Evolutionary conservation across 2,329 filamentous ascomycete species (phyloP).

Genomic region (Helicocarpus griseus): DNA sequence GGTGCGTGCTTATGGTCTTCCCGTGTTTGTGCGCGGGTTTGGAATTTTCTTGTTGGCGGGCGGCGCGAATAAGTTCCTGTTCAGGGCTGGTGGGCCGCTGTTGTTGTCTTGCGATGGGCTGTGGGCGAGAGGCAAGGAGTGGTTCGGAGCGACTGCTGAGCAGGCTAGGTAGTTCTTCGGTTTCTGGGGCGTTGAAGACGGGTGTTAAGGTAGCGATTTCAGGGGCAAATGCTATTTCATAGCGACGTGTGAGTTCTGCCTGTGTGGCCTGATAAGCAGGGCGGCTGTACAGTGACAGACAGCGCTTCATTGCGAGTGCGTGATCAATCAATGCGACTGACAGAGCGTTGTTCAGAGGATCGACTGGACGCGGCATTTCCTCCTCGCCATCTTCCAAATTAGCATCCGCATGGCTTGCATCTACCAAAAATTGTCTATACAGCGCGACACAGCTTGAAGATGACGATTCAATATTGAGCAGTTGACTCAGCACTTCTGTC

Average conservation of each 20-base stretch:
- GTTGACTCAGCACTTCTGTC: conserved; percentile 65
- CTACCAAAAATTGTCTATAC: conserved; percentile 66
- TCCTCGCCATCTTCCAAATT: conserved; percentile 31
- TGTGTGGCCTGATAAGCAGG: conserved; percentile 44
- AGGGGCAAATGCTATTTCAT: conserved; percentile 42
- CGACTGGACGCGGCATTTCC: conserved; percentile 38
- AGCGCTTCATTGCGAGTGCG: conserved; percentile 76
- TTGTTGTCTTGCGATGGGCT: conserved; percentile 12
- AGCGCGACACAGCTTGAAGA: conserved; percentile 68
- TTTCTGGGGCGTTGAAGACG: conserved; percentile 20
- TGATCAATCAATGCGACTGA: conserved; percentile 82
- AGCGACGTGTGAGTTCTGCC: conserved; percentile 28
- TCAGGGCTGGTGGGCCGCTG: conserved; percentile 27
- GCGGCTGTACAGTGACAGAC: conserved; percentile 58
- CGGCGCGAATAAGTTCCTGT: conserved; percentile 25
- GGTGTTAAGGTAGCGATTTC: conserved; percentile 54
- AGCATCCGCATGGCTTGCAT: conserved; percentile 19
- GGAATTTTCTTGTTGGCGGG: conserved; percentile 21
- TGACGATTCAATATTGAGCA: conserved; percentile 63
- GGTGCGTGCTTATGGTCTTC: conserved; percentile 30
- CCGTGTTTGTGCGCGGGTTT: conserved; percentile 22
- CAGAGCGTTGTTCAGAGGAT: conserved; percentile 64
- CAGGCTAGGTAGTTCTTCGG: conserved; percentile 32
- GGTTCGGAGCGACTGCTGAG: conserved; percentile 28
- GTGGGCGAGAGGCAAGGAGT: conserved; percentile 16